Conservation (phyloP, 2,329 filamentous ascomycete genomes). For the Meredithiella fracta region DNA sequence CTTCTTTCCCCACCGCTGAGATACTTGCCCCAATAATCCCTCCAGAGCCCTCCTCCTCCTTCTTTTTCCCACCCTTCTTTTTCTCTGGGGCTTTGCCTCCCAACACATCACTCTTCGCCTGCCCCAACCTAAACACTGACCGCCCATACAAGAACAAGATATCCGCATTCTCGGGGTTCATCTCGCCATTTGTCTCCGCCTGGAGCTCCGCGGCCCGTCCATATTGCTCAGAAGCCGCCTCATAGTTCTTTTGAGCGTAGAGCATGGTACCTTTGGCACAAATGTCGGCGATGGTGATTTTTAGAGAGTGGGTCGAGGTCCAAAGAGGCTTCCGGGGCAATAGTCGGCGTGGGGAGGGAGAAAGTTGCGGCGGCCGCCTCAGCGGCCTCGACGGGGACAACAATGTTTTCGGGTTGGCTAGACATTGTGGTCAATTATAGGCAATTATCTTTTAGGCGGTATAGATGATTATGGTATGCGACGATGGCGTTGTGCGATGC, state of each 20-base stretch:
- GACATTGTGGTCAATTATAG: not conserved
- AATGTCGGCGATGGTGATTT: conserved; percentile 54
- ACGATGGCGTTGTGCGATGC: not conserved
- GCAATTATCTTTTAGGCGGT: not conserved
- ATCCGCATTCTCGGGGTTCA: conserved; percentile 78
- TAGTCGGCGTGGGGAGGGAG: not conserved
- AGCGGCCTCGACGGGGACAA: conserved; percentile 4
- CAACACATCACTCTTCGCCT: conserved; percentile 86
- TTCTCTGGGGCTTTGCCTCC: conserved; percentile 58
- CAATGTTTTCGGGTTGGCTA: conserved; percentile 6
- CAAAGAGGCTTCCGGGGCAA: not conserved
- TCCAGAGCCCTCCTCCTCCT: conserved; percentile 20
- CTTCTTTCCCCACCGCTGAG: conserved; percentile 26
- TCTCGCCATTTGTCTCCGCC: conserved; percentile 80
- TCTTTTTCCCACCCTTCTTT: conserved; percentile 23
- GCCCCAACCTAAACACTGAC: conserved; percentile 82
- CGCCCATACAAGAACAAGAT: conserved; percentile 89
- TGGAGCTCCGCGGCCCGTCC: conserved; percentile 81
- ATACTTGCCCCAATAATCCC: conserved; percentile 28
- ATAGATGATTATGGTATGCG: not conserved
- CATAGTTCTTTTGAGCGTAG: conserved; percentile 79
- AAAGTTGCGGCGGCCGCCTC: not conserved
- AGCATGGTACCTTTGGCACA: conserved; percentile 66
- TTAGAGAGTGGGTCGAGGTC: conserved; percentile 14
- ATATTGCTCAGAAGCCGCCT: conserved; percentile 72